Percentiles rank a stretch among this genome's conserved stretches.
phyloP scores from a whole-genome alignment of 73 alveolate genomes.

The Paramecium caudatum region DNA sequence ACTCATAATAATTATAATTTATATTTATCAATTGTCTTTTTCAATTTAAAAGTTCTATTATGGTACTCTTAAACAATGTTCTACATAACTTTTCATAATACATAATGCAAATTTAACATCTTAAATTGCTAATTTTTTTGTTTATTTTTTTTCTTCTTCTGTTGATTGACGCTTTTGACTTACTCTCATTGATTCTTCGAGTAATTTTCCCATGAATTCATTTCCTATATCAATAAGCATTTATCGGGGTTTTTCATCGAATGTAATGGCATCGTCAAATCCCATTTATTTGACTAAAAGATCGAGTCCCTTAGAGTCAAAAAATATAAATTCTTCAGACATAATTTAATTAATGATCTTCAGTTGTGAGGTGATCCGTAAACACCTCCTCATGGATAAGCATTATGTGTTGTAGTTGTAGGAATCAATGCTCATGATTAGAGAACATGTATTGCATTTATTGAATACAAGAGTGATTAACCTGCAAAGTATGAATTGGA shows the following conservation, averaged over 20 bases:
- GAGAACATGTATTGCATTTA: slow-evolving; percentile 38
- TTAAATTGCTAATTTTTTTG: neutral
- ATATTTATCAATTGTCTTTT: slow-evolving; percentile 15
- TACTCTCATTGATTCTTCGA: slow-evolving; percentile 45
- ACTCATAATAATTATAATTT: too few relatives aligned
- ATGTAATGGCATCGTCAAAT: slow-evolving; percentile 1
- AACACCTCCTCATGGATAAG: slow-evolving; percentile 40
- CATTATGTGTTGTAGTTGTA: neutral
- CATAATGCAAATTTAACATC: slow-evolving; percentile 38
- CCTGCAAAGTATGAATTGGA: neutral
- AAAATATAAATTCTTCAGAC: neutral
- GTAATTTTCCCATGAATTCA: slow-evolving; percentile 6
- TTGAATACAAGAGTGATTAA: neutral
- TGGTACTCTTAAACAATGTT: slow-evolving; percentile 43
- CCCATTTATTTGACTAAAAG: slow-evolving; percentile 23
- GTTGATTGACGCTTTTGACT: slow-evolving; percentile 24
- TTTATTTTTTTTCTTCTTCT: neutral
- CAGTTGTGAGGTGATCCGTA: slow-evolving; percentile 28
- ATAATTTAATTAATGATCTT: slow-evolving; percentile 30
- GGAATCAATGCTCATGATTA: neutral
- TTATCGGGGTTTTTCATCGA: slow-evolving; percentile 33
- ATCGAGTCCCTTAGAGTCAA: slow-evolving; percentile 28
- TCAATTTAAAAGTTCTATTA: slow-evolving; percentile 4
- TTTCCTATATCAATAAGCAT: slow-evolving; percentile 38
- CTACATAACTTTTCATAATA: neutral